These are phyloP conservation scores for Caryopteris hybrid DNA, from an alignment of 305 asterid species.

Conservation along the genomic window DNA sequence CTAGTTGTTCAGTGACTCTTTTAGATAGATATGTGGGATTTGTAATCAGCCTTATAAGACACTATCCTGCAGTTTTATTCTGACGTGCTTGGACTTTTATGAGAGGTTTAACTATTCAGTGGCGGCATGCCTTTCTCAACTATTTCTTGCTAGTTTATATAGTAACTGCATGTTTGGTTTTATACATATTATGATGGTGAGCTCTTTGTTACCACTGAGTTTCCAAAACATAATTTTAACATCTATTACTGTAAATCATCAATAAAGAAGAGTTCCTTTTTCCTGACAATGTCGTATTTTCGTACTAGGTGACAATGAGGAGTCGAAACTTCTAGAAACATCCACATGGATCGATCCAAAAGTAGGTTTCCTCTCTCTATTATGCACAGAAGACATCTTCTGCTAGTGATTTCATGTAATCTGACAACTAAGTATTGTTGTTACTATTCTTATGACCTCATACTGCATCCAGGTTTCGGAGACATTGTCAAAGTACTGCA, in stretches of 20 bases:
- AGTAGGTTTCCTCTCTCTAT: slow-evolving; percentile 37
- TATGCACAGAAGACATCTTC: background rate
- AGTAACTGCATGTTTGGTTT: background rate
- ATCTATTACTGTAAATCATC: slow-evolving; percentile 7
- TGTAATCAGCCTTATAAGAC: too few relatives aligned
- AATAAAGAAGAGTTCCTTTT: background rate
- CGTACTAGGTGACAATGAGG: slow-evolving; percentile 56
- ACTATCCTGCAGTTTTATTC: background rate
- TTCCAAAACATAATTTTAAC: background rate
- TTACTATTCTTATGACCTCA: slow-evolving; percentile 23
- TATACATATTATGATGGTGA: background rate
- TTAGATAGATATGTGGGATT: background rate
- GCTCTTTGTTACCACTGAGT: slow-evolving; percentile 3
- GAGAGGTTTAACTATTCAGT: background rate
- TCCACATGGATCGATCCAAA: slow-evolving; percentile 68
- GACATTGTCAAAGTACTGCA: slow-evolving; percentile 65
- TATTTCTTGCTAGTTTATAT: slow-evolving; percentile 15
- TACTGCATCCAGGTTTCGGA: slow-evolving; percentile 63
- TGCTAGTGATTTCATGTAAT: background rate
- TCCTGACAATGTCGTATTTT: slow-evolving; percentile 4
- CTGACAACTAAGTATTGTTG: background rate
- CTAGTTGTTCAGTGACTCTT: background rate
- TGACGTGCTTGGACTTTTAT: background rate
- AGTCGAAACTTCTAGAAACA: slow-evolving; percentile 53
- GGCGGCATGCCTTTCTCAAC: background rate